A percentile compares a stretch with the other conserved stretches of the same genome.
Conservation (phyloP, 495 filamentous ascomycete species). For the Podospora fimiseda region DNA sequence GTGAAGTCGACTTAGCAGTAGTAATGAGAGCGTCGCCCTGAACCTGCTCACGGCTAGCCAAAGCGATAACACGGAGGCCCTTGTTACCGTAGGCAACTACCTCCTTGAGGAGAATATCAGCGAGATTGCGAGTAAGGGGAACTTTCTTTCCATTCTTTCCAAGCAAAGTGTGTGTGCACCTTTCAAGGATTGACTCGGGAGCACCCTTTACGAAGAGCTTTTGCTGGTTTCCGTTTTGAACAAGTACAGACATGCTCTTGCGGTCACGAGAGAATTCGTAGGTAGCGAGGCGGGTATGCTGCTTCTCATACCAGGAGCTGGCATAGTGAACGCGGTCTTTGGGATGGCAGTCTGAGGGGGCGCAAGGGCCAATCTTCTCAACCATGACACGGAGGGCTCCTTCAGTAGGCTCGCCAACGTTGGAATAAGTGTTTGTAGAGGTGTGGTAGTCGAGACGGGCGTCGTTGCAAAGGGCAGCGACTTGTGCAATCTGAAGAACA, state of each 20-base stretch:
- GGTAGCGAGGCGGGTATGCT: slow-evolving; percentile 67
- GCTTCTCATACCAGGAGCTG: slow-evolving; percentile 78
- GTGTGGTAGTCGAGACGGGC: slow-evolving; percentile 75
- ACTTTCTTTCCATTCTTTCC: slow-evolving; percentile 72
- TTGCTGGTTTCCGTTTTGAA: slow-evolving; percentile 58
- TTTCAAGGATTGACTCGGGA: slow-evolving; percentile 86
- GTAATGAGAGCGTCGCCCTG: slow-evolving; percentile 60
- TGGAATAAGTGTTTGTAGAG: slow-evolving; percentile 65
- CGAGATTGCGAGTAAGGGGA: slow-evolving; percentile 57
- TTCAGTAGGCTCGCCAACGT: slow-evolving; percentile 93
- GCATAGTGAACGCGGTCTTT: slow-evolving; percentile 65
- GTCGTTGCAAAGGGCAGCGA: slow-evolving; percentile 87
- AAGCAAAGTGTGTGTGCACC: slow-evolving; percentile 72
- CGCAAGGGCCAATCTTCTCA: slow-evolving; percentile 79
- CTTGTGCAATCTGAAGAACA: slow-evolving; percentile 73
- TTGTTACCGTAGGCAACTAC: slow-evolving; percentile 84
- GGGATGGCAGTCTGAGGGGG: slow-evolving; percentile 32
- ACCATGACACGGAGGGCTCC: slow-evolving; percentile 84
- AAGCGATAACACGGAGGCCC: slow-evolving; percentile 90
- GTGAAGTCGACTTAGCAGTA: slow-evolving; percentile 69
- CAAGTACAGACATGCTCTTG: slow-evolving; percentile 98
- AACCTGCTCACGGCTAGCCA: slow-evolving; percentile 73
- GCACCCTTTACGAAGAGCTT: slow-evolving; percentile 95
- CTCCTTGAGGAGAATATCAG: slow-evolving; percentile 63
- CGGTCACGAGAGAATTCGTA: slow-evolving; percentile 97